Base-by-base conservation (phyloP, 129 eudicot species). In the Arctium lappa region DNA sequence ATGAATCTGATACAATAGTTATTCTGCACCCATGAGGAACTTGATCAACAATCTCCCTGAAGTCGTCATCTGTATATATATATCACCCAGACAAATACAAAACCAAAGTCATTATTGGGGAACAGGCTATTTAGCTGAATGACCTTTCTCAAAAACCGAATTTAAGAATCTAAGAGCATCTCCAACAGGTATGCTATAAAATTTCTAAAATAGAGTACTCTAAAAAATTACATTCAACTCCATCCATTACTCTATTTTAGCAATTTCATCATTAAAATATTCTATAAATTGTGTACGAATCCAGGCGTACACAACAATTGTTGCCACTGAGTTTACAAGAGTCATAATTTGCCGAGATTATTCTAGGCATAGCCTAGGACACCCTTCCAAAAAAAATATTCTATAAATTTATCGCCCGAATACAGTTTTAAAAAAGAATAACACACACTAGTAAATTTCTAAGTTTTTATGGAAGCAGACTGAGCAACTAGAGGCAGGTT, bases 1-100 rank as follows among this genome's bases (percentile, higher is more conserved):
- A 95, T 30, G 99, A 95, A 66, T 95, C 99, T 69, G 98, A 95
- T 46, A 95, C 89, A 40, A 95, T 89, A n/a, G 99, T 95, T 71
- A 95, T 84, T 76, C 87, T 86, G 86, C 97, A 95, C 37, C 95
- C 98, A n/a, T 89, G 80, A 9, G 99, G 97, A 2, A 95, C 93
- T 80, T 89, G 32, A 83, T 94, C 96, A 8, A 95, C 98, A 75
- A 95, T 86, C 27, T 93, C 97, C 83, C 94, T 95, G 75, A 95
- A 95, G 83, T 95, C 99, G 48, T 90, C 97, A 90, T 95, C 98
- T 95, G 92, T 33, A 72, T n/a, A 16, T 60, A 37, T 38, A 16
- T 60, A 37, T 38, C 44, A 27, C 69, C 30, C 69, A 44, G 48
- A 84, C 3, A 5, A 68, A 72, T 62, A 32, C 29, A 39, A 60